Base-by-base conservation (phyloP, 257 asterid genomes). In the Ilex asprella region DNA sequence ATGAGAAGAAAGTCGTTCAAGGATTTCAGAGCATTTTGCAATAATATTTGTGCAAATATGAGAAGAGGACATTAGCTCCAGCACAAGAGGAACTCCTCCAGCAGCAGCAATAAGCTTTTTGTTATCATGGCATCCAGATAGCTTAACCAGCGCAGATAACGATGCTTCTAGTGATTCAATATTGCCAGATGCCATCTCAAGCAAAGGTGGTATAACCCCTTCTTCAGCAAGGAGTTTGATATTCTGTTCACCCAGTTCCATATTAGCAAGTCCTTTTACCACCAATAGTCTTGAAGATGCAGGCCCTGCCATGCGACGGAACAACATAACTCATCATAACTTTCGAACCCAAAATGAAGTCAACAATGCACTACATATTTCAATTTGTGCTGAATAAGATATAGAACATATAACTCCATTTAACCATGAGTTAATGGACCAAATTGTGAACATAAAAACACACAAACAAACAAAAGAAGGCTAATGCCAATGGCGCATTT, bases 151-250 rank as follows among this genome's bases (percentile, higher is more conserved):
- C 2, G 78, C 78, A 29, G 69, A 76, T 27, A 81, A 53, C 3
- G 88, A 75, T 12, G 65, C 63, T 51, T 79, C 81, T 67, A 79
- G 79, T 10, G 82, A 77, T 65, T 79, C 91, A 4, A 77, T 52
- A 35, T 56, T 75, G 31, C 69, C 84, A n/a, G 82, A 73, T 10
- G 80, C 56, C 91, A 84, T 84, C 67, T 81, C 86, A 4, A 84
- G 83, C 60, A 84, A 67, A 46, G 81, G 71, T 15, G 76, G 72
- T 47, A 84, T 67, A 10, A 75, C 39, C 31, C 78, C 84, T 69
- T 65, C 72, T 60, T 78, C 83, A 53, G 84, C 88, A 7, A 84
- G 75, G 60, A 75, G 59, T 62, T 75, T 72, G 46, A 73, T 60
- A 31, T 77, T 75, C 61, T 79, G 84, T 44, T 77, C 82, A 30